Evolutionary conservation across 1,284 basidiomycete genomes (phyloP).

Genomic region (Trichosporon sp.): DNA sequence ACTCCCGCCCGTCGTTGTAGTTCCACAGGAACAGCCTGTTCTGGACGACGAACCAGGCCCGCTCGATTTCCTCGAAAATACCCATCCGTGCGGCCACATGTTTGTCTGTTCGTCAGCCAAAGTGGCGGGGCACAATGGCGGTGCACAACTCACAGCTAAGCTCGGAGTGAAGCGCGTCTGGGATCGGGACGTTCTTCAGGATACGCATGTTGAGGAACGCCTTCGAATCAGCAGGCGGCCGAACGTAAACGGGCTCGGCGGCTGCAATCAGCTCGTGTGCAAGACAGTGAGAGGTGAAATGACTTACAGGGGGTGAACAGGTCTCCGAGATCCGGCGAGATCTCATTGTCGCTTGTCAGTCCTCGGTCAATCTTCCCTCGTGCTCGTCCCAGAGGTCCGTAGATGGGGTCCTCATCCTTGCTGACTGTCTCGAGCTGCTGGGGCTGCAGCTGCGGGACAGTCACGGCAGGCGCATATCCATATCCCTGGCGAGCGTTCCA

Average conservation of each 20-base stretch:
- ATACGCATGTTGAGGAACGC: slow-evolving; percentile 25
- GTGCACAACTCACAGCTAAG: slow-evolving; percentile 30
- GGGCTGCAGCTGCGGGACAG: slow-evolving; percentile 17
- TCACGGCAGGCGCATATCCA: not conserved
- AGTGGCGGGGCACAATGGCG: not conserved
- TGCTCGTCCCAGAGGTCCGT: slow-evolving; percentile 37
- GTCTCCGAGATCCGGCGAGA: slow-evolving; percentile 36
- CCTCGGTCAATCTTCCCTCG: slow-evolving; percentile 35
- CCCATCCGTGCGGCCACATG: slow-evolving; percentile 60
- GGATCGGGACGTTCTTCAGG: slow-evolving; percentile 32
- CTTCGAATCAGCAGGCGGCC: slow-evolving; percentile 13
- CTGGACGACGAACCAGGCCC: slow-evolving; percentile 94
- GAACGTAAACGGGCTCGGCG: slow-evolving; percentile 20
- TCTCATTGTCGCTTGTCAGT: slow-evolving; percentile 34
- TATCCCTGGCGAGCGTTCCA: slow-evolving; percentile 3
- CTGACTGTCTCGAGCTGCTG: slow-evolving; percentile 32
- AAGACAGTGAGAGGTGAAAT: no score
- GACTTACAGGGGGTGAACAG: slow-evolving; percentile 22
- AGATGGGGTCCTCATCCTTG: slow-evolving; percentile 39
- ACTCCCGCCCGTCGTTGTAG: slow-evolving; percentile 66
- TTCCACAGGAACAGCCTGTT: slow-evolving; percentile 95
- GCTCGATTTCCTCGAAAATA: slow-evolving; percentile 83
- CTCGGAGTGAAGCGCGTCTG: slow-evolving; percentile 43
- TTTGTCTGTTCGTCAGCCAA: slow-evolving; percentile 25
- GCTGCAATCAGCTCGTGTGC: slow-evolving; percentile 12